These are phyloP conservation scores for Alternaria infectoria DNA, from an alignment of 2,329 filamentous ascomycete species.

Conservation along the genomic window DNA sequence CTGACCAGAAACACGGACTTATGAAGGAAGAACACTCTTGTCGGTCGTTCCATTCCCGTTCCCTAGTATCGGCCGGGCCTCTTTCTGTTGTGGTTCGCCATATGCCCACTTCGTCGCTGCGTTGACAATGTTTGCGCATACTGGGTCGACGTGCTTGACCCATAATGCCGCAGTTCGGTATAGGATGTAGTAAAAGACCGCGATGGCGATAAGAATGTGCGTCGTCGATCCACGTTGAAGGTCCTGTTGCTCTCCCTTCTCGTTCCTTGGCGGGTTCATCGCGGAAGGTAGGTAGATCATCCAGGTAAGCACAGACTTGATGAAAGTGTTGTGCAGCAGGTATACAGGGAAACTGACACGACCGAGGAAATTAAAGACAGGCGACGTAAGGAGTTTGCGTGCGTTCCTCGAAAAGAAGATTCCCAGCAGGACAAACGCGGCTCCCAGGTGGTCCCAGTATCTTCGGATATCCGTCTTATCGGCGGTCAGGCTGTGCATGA, in stretches of 20 bases:
- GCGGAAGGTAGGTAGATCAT: constrained; percentile 58
- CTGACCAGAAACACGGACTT: constrained; percentile 1
- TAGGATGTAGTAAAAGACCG: constrained; percentile 44
- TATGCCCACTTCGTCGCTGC: constrained; percentile 42
- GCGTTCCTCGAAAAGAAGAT: constrained; percentile 60
- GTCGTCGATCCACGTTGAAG: constrained; percentile 40
- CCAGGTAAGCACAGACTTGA: constrained; percentile 66
- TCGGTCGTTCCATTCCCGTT: constrained; percentile 26
- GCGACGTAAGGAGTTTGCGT: constrained; percentile 61
- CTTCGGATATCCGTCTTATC: constrained; percentile 57
- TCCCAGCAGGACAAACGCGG: constrained; percentile 57
- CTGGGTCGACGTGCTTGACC: constrained; percentile 44
- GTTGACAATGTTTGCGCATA: constrained; percentile 42
- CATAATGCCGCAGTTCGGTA: constrained; percentile 44
- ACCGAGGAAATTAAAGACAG: constrained; percentile 66
- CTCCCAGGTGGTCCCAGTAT: constrained; percentile 58
- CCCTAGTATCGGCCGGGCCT: constrained; percentile 27
- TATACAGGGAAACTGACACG: constrained; percentile 70
- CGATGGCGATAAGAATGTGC: constrained; percentile 44
- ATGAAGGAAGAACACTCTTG: constrained; percentile 32
- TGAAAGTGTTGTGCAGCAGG: constrained; percentile 66
- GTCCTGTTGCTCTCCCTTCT: constrained; percentile 45
- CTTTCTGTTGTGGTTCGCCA: constrained; percentile 29
- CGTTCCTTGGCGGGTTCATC: constrained; percentile 46
- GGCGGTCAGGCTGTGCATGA: constrained; percentile 56